A percentile compares a stretch with the other conserved stretches of the same genome.
phyloP scores from a whole-genome alignment of 169 alveolate genomes.

The Plasmodium ovale region DNA sequence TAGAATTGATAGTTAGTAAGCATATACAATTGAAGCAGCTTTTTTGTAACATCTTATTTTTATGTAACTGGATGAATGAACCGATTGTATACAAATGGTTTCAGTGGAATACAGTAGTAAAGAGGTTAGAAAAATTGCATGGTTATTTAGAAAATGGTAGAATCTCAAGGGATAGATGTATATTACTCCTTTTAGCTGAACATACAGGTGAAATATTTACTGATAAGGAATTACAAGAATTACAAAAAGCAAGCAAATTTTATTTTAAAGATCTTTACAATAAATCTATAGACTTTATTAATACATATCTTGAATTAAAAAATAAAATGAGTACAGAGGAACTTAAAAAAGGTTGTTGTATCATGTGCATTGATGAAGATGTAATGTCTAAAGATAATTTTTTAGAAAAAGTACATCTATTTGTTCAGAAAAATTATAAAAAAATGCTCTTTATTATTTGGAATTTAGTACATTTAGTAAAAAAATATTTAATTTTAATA shows the following conservation, averaged over 20 bases:
- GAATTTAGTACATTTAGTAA: slow-evolving; percentile 52
- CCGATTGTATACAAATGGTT: slow-evolving; percentile 63
- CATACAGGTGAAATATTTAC: slow-evolving; percentile 76
- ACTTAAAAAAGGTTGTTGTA: slow-evolving; percentile 50
- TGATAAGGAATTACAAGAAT: slow-evolving; percentile 48
- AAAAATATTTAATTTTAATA: slow-evolving; percentile 54
- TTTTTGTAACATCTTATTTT: slow-evolving; percentile 54
- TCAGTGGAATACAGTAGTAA: slow-evolving; percentile 53
- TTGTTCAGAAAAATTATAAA: slow-evolving; percentile 40
- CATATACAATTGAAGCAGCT: slow-evolving; percentile 58
- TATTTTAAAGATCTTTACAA: slow-evolving; percentile 64
- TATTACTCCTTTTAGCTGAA: slow-evolving; percentile 54
- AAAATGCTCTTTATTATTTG: slow-evolving; percentile 60
- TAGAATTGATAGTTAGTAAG: slow-evolving; percentile 53
- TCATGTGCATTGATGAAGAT: neutral
- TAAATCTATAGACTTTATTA: slow-evolving; percentile 71
- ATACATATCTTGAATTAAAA: slow-evolving; percentile 44
- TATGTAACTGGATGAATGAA: slow-evolving; percentile 71
- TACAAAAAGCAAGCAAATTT: slow-evolving; percentile 48
- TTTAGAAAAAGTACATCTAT: slow-evolving; percentile 42
- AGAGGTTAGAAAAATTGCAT: slow-evolving; percentile 33
- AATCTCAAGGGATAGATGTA: slow-evolving; percentile 72
- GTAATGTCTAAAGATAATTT: slow-evolving; percentile 24
- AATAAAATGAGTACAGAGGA: slow-evolving; percentile 33
- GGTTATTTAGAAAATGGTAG: slow-evolving; percentile 75